A percentile compares a stretch with the other conserved stretches of the same genome.
Evolutionary conservation across 768 basidiomycete species (phyloP).

Genomic region (Termitomyces sp.): DNA sequence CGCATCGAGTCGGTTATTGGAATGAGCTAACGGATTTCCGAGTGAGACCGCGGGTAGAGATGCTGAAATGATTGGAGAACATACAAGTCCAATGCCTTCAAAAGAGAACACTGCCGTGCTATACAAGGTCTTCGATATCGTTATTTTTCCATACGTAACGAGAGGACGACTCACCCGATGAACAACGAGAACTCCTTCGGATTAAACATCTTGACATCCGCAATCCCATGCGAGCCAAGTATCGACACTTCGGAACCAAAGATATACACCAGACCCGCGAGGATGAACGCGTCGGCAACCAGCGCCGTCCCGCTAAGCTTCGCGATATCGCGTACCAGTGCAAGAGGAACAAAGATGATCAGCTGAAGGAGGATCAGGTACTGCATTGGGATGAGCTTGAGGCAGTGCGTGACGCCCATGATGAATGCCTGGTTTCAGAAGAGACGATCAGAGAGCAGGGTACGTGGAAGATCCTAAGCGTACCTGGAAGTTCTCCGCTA

Average conservation of each 20-base stretch:
- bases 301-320: conserved; percentile 91
- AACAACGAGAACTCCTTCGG: conserved; percentile 84
- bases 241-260: conserved; percentile 79
- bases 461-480: background rate
- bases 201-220: conserved; percentile 85
- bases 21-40: conserved; percentile 50
- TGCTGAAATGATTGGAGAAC: conserved; percentile 16
- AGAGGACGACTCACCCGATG: conserved; percentile 61
- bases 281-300: conserved; percentile 91
- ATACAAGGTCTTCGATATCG: conserved; percentile 1
- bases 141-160: background rate
- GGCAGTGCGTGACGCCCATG: conserved; percentile 72
- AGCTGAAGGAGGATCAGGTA: conserved; percentile 84
- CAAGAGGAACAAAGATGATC: conserved; percentile 83
- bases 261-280: conserved; percentile 82
- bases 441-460: background rate
- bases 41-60: background rate
- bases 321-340: conserved; percentile 88
- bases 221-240: conserved; percentile 64
- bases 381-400: conserved; percentile 57
- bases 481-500: conserved; percentile 80
- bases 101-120: conserved; percentile 98
- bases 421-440: conserved; percentile 64
- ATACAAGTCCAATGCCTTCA: conserved; percentile 90
- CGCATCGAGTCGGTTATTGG: conserved; percentile 97